phyloP scores from a whole-genome alignment of 1,284 basidiomycete species.

The Phellinidium pouzarii region DNA sequence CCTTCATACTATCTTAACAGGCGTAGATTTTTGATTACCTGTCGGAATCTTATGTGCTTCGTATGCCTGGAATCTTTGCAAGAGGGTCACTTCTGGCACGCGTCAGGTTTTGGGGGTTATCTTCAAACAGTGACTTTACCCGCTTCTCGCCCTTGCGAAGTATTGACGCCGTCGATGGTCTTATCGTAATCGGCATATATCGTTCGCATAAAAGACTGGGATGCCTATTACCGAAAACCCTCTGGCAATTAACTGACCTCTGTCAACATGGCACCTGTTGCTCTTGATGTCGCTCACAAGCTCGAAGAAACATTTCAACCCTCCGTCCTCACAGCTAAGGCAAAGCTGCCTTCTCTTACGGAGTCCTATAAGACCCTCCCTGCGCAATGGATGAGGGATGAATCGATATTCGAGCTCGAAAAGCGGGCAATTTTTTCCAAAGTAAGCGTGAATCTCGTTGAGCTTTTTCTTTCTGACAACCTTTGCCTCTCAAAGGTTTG shows the following conservation, averaged over 20 bases:
- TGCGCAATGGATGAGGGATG: constrained; percentile 17
- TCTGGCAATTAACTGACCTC: background rate
- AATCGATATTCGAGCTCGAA: constrained; percentile 21
- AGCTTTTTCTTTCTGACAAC: background rate
- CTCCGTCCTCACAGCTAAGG: background rate
- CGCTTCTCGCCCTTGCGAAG: background rate
- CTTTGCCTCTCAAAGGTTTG: constrained; percentile 12
- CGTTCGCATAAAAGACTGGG: background rate
- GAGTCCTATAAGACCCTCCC: constrained; percentile 11
- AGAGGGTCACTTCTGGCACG: background rate
- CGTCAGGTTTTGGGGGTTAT: background rate
- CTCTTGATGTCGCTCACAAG: background rate
- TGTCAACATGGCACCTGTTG: constrained; percentile 13
- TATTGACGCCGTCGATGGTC: background rate
- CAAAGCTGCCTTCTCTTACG: background rate
- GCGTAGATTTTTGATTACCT: background rate
- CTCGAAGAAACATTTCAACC: background rate
- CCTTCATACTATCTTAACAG: background rate
- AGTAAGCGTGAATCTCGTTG: constrained; percentile 2
- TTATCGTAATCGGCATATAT: background rate
- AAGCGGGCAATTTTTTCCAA: constrained; percentile 26
- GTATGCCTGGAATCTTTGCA: background rate
- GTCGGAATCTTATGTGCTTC: background rate
- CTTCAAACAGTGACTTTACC: background rate
- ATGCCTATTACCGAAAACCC: background rate